Conservation (phyloP, 176 grass and related monocot species). For the Oryza longistaminata region DNA sequence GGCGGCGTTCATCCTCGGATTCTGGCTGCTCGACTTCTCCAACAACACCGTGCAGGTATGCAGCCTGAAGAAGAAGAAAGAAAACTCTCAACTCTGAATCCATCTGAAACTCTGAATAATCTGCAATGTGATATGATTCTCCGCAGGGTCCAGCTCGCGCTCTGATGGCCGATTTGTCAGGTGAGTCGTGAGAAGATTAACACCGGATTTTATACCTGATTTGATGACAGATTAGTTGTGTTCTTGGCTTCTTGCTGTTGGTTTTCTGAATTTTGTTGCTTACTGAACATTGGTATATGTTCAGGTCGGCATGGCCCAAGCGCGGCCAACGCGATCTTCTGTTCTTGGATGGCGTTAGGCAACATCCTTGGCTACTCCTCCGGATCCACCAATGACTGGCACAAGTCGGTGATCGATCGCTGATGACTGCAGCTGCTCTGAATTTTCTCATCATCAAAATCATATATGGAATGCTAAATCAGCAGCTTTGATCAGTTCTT, state of each 20-base stretch:
- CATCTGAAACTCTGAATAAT: neutral
- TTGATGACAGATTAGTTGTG: neutral
- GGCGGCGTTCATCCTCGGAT: constrained; percentile 61
- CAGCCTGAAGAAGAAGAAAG: neutral
- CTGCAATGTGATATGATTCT: neutral
- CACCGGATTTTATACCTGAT: neutral
- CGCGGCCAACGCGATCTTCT: constrained; percentile 80
- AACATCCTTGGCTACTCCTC: constrained; percentile 87
- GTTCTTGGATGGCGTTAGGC: constrained; percentile 84
- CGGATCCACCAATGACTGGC: constrained; percentile 64
- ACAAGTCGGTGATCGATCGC: constrained; percentile 33
- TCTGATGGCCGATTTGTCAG: constrained; percentile 77
- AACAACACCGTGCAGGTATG: constrained; percentile 77
- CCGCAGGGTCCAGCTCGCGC: constrained; percentile 67
- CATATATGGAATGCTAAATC: neutral
- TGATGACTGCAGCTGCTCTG: neutral
- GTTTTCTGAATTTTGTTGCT: neutral
- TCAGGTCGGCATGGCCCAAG: constrained; percentile 58
- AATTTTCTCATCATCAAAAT: neutral
- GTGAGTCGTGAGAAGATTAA: constrained; percentile 3
- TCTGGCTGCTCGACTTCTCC: constrained; percentile 85
- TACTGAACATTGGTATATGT: neutral
- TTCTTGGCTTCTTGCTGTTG: neutral
- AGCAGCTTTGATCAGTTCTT: neutral
- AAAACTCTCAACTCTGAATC: neutral